A percentile compares a stretch with the other conserved stretches of the same genome.
Evolutionary conservation across 352 stramenopile genomes (phyloP).

Genomic region (Pythium plurisporium): DNA sequence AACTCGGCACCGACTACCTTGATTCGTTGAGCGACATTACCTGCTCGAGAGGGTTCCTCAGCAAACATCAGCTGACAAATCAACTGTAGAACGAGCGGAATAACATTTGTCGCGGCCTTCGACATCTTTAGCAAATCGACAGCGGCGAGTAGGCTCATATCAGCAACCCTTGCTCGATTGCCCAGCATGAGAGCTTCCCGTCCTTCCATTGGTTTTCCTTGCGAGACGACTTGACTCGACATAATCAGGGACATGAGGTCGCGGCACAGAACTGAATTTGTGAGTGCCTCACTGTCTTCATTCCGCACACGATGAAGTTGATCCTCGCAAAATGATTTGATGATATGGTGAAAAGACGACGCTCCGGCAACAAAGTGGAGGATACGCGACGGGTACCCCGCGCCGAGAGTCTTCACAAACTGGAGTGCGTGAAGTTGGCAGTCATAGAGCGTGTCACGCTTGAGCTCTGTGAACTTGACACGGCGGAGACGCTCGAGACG

Average conservation of each 20-base stretch:
- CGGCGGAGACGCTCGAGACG: conserved; percentile 52
- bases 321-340: conserved; percentile 70
- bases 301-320: conserved; percentile 58
- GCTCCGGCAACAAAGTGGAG: conserved; percentile 51
- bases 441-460: conserved; percentile 50
- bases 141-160: conserved; percentile 56
- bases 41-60: conserved; percentile 36
- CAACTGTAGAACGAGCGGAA: conserved; percentile 64
- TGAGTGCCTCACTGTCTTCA: conserved; percentile 44
- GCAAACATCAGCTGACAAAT: conserved; percentile 79
- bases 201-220: conserved; percentile 30
- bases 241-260: conserved; percentile 52
- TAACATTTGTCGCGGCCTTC: conserved; percentile 46
- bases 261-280: conserved; percentile 33
- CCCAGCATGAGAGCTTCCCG: conserved; percentile 35
- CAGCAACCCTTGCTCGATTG: conserved; percentile 47
- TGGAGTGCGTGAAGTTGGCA: conserved; percentile 52
- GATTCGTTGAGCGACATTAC: conserved; percentile 53
- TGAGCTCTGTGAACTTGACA: conserved; percentile 35
- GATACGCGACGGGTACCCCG: neutral
- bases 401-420: conserved; percentile 41
- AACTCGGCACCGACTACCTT: conserved; percentile 54
- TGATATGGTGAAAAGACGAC: conserved; percentile 56
- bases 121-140: conserved; percentile 44
- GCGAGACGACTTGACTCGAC: conserved; percentile 52